A percentile compares a stretch with the other conserved stretches of the same genome.
These are phyloP conservation scores for Magnusiomyces suaveolens DNA, from an alignment of 1,139 yeast species.

Conservation along the genomic window DNA sequence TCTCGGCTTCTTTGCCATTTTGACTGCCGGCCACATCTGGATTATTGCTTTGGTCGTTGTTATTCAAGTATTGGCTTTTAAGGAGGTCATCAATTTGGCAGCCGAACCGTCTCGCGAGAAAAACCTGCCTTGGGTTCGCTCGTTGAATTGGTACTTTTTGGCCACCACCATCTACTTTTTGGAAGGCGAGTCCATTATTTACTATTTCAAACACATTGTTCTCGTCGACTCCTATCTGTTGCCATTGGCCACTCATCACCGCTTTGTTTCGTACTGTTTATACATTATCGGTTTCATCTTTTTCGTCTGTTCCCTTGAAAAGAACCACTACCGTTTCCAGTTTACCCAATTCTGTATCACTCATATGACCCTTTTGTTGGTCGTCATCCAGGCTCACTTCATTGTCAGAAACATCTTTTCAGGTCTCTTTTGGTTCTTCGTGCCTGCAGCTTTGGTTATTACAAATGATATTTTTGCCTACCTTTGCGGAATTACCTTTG, in stretches of 20 bases:
- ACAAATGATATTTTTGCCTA: constrained; percentile 95
- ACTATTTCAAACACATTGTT: constrained; percentile 45
- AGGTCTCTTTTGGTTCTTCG: constrained; percentile 89
- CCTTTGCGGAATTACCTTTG: constrained; percentile 93
- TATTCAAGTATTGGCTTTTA: constrained; percentile 75
- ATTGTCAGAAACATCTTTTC: constrained; percentile 81
- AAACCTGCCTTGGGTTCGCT: constrained; percentile 69
- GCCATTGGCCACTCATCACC: constrained; percentile 57
- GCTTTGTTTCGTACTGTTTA: constrained; percentile 70
- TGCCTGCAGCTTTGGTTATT: constrained; percentile 86
- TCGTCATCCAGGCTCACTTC: constrained; percentile 89
- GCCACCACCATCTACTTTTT: constrained; percentile 77
- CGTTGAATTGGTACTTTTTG: constrained; percentile 72
- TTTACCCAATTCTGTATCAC: constrained; percentile 90
- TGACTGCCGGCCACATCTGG: constrained; percentile 84
- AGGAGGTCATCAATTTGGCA: constrained; percentile 75
- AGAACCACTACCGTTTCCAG: constrained; percentile 83
- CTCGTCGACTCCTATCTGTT: constrained; percentile 36
- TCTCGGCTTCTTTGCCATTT: constrained; percentile 53
- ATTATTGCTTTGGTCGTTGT: constrained; percentile 60
- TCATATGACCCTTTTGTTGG: constrained; percentile 84
- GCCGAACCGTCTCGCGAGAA: constrained; percentile 81
- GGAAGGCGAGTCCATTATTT: constrained; percentile 76
- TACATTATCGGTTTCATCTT: constrained; percentile 83
- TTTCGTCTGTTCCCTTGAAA: constrained; percentile 81